Evolutionary conservation across 2,329 filamentous ascomycete genomes (phyloP), one percentile per base, ranked within the genome.

Genomic region (Aspergillus neoniger): DNA sequence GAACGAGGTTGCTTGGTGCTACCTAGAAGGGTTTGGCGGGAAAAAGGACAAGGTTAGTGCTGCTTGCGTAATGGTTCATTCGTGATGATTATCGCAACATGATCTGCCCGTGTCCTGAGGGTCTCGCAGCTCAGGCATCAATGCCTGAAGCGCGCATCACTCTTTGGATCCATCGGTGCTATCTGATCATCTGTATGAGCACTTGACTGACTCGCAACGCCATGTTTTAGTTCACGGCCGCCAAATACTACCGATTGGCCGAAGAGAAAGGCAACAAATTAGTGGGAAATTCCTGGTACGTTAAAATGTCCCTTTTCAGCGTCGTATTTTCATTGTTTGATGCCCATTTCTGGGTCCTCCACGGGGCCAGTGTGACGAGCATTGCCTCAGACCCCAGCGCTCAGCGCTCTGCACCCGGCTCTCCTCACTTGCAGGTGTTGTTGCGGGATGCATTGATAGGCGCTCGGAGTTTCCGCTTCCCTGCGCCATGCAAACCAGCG

Each of bases 1-100:
- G 93, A 96, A 97, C 74, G 94, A 98, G 77, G 89, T 89, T 57
- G 95, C 88, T 38, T 96, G 92, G 92, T 99, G 95, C 81, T 98
- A 95, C 82, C 78, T 96, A 28, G 90, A 97, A 74, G 95, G 95
- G n/a, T 96, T 96, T 77, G 95, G 95, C 36, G 94, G 92, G 72
- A 95, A 92, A 77, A 99, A 98, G 77, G 93, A 99, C 82, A 98
- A 96, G 91, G 94, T 97, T 83, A 78, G 91, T 86, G 17, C 39
- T 56, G 25, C 25, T 55, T 55, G 12, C 39, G 21, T 60, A 41
- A 47, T 59, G 21, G 10, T 49, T 57, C 39, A 19, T 47, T 43
- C 23, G 41, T 47, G 25, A 50, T 28, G 38, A 49, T 30, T n/a
- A 21, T 49, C n/a, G 21, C 21, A 17, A 15, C 51, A 21, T 55